Evolutionary conservation across 2,329 filamentous ascomycete species (phyloP), one percentile per base, ranked within the genome.

Genomic region (Tolypocladium ovalisporum): DNA sequence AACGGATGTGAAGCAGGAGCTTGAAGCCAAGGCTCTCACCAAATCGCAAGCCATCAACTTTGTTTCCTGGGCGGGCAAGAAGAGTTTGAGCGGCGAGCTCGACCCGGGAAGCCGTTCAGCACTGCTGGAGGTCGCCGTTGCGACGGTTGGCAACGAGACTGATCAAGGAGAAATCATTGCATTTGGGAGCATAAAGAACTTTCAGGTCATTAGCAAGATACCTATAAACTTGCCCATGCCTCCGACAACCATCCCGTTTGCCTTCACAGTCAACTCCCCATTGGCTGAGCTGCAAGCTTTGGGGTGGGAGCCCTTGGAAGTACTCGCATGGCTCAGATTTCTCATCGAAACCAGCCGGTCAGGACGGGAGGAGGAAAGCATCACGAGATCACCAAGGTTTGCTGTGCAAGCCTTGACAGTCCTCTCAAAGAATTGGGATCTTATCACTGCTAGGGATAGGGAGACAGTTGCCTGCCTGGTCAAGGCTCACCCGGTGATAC

Each of bases 351-450:
- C 84, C 17, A 77, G 82, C 12, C 79, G 82, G 6, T 79, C 80
- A 57, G 81, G 81, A 40, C 67, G 80, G 4, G 76, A 83, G 5
- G 80, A 86, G 2, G 81, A 90, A 63, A 86, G 88, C 68, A 75
- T 97, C 9, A 89, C 86, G 0, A 81, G 79, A 56, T 88, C 85
- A 0, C 73, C 89, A 27, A 80, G 83, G 22, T 95, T 97, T 67
- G 85, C 93, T 9, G 78, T 84, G 0, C 86, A 89, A 62, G 81
- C 96, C 12, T 78, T 99, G 36, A 83, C 83, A 1, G 82, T 96
- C 1, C 67, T 97, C 24, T 96, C 93, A 1, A 97, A 93, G 68
- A 86, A 88, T 62, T 99, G 92, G 90, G 93, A 97, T 54, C 81
- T 81, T n/a, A 72, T 95, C 19, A 87, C 84, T 61, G 76, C 76